Evolutionary conservation across 1,284 basidiomycete genomes (phyloP).

Genomic region (Gymnopus androsaceus): DNA sequence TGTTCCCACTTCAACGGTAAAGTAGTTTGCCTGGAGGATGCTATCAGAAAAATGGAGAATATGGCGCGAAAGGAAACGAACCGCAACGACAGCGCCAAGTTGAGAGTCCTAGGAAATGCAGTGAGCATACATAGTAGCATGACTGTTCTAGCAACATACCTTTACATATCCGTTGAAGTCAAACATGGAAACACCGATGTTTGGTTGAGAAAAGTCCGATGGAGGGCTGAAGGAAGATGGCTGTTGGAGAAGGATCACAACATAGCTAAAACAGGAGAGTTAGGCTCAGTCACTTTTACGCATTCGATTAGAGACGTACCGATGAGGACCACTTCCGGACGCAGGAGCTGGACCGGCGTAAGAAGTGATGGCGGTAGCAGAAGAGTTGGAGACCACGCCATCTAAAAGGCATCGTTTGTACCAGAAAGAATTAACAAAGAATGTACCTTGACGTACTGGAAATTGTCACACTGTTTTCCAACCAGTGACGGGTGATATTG

Average conservation of each 20-base stretch:
- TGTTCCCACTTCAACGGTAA: slow-evolving; percentile 72
- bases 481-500: slow-evolving; percentile 75
- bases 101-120: slow-evolving; percentile 42
- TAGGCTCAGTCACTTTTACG: slow-evolving; percentile 1
- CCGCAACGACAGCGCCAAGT: slow-evolving; percentile 61
- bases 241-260: slow-evolving; percentile 66
- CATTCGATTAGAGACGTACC: slow-evolving; percentile 37
- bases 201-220: slow-evolving; percentile 50
- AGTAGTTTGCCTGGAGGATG: slow-evolving; percentile 61
- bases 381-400: slow-evolving; percentile 46
- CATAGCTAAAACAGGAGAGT: slow-evolving; percentile 52
- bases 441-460: slow-evolving; percentile 32
- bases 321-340: slow-evolving; percentile 68
- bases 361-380: slow-evolving; percentile 58
- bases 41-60: slow-evolving; percentile 25
- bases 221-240: slow-evolving; percentile 64
- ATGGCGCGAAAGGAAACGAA: slow-evolving; percentile 28
- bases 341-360: slow-evolving; percentile 78
- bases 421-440: not conserved
- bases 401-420: slow-evolving; percentile 27
- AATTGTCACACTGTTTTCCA: slow-evolving; percentile 67
- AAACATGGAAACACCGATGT: slow-evolving; percentile 52
- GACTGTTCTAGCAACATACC: slow-evolving; percentile 28
- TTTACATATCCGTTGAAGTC: slow-evolving; percentile 54
- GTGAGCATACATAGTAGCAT: not conserved